These are phyloP conservation scores for Xylariaceae sp. DNA, from an alignment of 2,329 filamentous ascomycete genomes.

Conservation along the genomic window DNA sequence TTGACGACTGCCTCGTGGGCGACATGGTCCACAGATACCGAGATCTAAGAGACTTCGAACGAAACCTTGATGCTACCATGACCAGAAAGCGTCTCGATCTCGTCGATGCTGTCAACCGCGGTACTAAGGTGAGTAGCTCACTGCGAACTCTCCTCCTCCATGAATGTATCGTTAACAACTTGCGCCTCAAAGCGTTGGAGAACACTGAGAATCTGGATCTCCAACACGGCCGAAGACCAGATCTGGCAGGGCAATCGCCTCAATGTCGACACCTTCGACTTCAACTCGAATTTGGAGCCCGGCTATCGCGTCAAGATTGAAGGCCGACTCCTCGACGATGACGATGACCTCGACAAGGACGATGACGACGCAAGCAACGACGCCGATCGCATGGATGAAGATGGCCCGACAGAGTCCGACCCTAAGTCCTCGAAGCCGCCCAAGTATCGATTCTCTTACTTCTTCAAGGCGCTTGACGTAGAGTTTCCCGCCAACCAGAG, in stretches of 20 bases:
- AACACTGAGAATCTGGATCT: slow-evolving; percentile 89
- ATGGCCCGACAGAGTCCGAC: slow-evolving; percentile 34
- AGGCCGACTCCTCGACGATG: slow-evolving; percentile 72
- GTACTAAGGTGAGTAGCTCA: slow-evolving; percentile 54
- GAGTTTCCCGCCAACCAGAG: slow-evolving; percentile 63
- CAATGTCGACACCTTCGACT: slow-evolving; percentile 73
- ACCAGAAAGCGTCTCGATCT: slow-evolving; percentile 91
- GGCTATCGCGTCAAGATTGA: slow-evolving; percentile 90
- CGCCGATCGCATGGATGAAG: slow-evolving; percentile 56
- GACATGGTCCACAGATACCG: slow-evolving; percentile 79
- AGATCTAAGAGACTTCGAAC: slow-evolving; percentile 79
- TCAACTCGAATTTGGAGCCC: slow-evolving; percentile 69
- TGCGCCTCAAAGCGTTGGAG: slow-evolving; percentile 56
- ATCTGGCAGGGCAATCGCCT: slow-evolving; percentile 74
- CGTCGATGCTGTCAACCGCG: slow-evolving; percentile 70
- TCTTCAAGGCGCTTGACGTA: slow-evolving; percentile 74
- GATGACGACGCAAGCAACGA: slow-evolving; percentile 45
- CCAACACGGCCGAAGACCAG: slow-evolving; percentile 90
- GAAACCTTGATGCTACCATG: slow-evolving; percentile 84
- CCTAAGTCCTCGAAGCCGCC: slow-evolving; percentile 38
- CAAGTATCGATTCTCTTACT: slow-evolving; percentile 63
- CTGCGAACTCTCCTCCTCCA: neutral
- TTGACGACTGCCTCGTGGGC: slow-evolving; percentile 76
- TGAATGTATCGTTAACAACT: slow-evolving; percentile 14
- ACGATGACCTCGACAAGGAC: slow-evolving; percentile 44